Evolutionary conservation across 176 grass and related monocot genomes (phyloP).

Genomic region (Avena eriantha): DNA sequence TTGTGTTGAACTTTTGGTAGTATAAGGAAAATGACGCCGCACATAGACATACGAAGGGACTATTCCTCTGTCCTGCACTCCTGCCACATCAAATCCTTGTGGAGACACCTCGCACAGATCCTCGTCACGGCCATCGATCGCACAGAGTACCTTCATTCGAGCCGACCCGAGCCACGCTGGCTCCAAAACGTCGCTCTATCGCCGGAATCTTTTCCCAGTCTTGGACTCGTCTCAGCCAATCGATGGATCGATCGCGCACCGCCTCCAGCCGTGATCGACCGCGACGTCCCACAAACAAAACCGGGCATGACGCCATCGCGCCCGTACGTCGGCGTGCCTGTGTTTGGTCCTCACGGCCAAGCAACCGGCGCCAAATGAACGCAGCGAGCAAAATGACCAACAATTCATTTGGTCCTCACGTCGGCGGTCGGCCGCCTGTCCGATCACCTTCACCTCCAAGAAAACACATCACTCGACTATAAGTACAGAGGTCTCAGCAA

Average conservation of each 20-base stretch:
- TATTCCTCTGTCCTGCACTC: too few species aligned
- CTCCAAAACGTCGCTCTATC: background rate
- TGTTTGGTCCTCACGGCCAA: too few species aligned
- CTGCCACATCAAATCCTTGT: too few species aligned
- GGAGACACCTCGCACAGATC: too few species aligned
- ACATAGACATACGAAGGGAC: too few species aligned
- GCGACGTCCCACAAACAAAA: background rate
- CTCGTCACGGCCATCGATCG: too few species aligned
- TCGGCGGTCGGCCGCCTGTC: background rate
- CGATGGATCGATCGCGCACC: background rate
- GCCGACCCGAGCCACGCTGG: background rate
- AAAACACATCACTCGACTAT: background rate
- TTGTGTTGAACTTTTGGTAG: too few species aligned
- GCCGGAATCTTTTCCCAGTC: background rate
- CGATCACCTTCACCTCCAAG: slow-evolving; percentile 1
- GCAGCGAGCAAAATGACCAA: background rate
- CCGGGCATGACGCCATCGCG: background rate
- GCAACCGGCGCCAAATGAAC: background rate
- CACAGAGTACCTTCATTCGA: background rate
- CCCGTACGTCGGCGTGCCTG: background rate
- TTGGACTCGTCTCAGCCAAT: background rate
- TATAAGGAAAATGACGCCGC: too few species aligned
- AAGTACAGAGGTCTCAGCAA: background rate
- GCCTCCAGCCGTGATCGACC: background rate
- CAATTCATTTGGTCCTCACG: too few species aligned